Base-by-base conservation (phyloP, 805 yeast genomes). In the Schizosaccharomyces pombe region DNA sequence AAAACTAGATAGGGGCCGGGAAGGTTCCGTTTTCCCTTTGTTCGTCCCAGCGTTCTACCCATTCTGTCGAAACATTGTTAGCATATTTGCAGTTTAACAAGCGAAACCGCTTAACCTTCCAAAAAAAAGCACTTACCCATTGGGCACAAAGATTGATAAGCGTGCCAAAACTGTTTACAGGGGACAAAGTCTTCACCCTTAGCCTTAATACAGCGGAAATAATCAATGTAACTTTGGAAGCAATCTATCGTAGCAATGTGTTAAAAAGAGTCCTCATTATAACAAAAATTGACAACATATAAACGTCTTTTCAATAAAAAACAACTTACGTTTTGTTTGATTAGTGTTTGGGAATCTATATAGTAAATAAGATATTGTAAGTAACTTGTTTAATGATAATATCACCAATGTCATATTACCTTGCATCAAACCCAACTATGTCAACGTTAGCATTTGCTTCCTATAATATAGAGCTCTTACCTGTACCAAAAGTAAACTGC, bases 181-280 rank as follows among this genome's bases (percentile, higher is more conserved):
- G 97, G 97, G 64, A 87, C 94, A 67, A 91, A 91, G 58, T 87
- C 97, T 73, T 89, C 96, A 67, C 98, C 98, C 74, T 89, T 89
- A 61, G 87, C 85, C 65, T 80, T 82, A 68, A 91, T 78, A 75
- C 98, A 91, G 72, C 86, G 87, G 81, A 83, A 91, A 79, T 89
- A 91, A 72, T 91, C 98, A 65, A 91, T 85, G 74, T 89, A 91
- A 63, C 89, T 77, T 75, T 89, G 96, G 54, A 52, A 52, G 47
- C 54, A 52, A 29, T 52, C 53, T 49, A 32, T 33, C 55, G 11
- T 19, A 5, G 14, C 12, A 16, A 30, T 16, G 16, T 9, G 32
- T 47, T 28, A 28, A 9, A 16, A 33, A n/a, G 39, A n/a, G n/a
- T 12, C 39, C 39, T 12, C 12, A 33, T 12, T 12, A 33, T 33